Evolutionary conservation across 345 rosid species (phyloP).

Genomic region (Brassica incana): DNA sequence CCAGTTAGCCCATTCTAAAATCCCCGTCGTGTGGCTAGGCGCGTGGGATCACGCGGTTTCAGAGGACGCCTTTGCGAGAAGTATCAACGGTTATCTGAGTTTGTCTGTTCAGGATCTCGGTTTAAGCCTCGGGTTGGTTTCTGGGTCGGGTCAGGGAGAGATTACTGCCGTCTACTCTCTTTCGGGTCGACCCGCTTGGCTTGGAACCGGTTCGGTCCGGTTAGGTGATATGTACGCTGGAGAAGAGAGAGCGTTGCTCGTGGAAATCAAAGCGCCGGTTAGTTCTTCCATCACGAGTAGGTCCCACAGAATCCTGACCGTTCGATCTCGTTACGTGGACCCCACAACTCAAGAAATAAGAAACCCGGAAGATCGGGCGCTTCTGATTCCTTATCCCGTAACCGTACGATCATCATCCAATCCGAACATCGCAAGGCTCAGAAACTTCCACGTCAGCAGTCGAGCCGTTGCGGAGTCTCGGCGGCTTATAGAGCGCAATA

Average conservation of each 20-base stretch:
- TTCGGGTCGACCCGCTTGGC: constrained; percentile 48
- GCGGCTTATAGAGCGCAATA: constrained; percentile 53
- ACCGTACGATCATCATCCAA: constrained; percentile 51
- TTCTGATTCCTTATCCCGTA: constrained; percentile 50
- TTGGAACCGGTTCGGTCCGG: constrained; percentile 58
- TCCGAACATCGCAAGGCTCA: constrained; percentile 57
- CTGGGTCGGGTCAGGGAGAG: constrained; percentile 70
- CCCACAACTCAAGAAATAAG: constrained; percentile 51
- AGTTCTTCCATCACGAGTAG: constrained; percentile 34
- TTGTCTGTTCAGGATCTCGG: constrained; percentile 63
- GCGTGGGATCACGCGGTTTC: constrained; percentile 39
- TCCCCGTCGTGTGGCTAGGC: constrained; percentile 50
- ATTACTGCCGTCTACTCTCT: constrained; percentile 59
- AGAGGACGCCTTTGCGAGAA: constrained; percentile 52
- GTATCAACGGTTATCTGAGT: constrained; percentile 47
- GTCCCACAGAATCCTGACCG: constrained; percentile 62
- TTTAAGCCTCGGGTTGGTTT: constrained; percentile 58
- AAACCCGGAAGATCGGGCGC: constrained; percentile 48
- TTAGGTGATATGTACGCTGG: constrained; percentile 69
- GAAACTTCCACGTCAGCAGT: constrained; percentile 67
- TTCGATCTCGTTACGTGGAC: constrained; percentile 62
- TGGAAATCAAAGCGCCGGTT: constrained; percentile 61
- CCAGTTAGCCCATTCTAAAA: constrained; percentile 31
- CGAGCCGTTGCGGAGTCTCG: constrained; percentile 82
- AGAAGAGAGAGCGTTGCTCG: constrained; percentile 71